Conservation (phyloP, 2,329 filamentous ascomycete genomes). For the Aureobasidium mangrovei region DNA sequence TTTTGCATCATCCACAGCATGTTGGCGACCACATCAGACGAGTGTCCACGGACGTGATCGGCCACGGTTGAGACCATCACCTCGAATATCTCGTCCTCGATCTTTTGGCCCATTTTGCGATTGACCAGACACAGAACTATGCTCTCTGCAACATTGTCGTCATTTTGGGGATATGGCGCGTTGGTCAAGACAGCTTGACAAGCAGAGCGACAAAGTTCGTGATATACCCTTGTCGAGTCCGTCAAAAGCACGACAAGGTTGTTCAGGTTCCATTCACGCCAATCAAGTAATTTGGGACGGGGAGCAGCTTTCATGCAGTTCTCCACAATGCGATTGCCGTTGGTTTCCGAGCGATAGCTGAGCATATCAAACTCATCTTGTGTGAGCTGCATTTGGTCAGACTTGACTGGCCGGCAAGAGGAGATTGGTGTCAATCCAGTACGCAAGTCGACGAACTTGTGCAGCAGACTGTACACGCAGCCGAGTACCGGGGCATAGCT, state of each 20-base stretch:
- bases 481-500: conserved; percentile 4
- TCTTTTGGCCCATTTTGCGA: background rate
- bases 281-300: background rate
- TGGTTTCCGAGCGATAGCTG: background rate
- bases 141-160: background rate
- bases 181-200: background rate
- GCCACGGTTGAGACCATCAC: background rate
- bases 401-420: too few species aligned
- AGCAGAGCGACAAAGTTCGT: background rate
- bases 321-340: background rate
- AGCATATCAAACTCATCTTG: background rate
- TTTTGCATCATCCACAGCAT: background rate
- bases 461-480: conserved; percentile 12
- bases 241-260: background rate
- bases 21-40: background rate
- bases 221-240: background rate
- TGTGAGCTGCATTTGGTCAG: background rate
- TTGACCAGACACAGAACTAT: background rate
- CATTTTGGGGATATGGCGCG: background rate
- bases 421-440: background rate
- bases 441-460: background rate
- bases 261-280: background rate
- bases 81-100: background rate
- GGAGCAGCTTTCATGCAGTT: background rate
- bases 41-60: background rate